Evolutionary conservation across 2,329 filamentous ascomycete species (phyloP).

Genomic region (Penicillium glabrum): DNA sequence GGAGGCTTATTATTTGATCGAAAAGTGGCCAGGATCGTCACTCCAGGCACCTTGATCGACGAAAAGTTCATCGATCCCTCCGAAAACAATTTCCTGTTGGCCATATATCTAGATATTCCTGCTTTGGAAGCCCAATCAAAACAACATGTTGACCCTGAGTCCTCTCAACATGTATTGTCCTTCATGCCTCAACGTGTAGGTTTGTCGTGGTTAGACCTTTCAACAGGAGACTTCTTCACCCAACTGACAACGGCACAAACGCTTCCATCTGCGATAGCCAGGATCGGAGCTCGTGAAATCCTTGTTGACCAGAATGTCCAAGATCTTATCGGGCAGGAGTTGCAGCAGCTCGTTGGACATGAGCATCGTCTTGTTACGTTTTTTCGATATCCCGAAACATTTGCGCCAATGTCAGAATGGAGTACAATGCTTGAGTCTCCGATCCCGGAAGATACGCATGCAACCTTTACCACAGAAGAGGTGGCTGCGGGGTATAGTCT

Average conservation of each 20-base stretch:
- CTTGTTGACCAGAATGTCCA: slow-evolving; percentile 69
- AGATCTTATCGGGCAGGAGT: slow-evolving; percentile 57
- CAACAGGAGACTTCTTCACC: slow-evolving; percentile 91
- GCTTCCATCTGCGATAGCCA: slow-evolving; percentile 76
- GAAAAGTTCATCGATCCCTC: slow-evolving; percentile 96
- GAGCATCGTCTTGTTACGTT: slow-evolving; percentile 77
- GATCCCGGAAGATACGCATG: slow-evolving; percentile 54
- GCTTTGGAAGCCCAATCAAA: slow-evolving; percentile 20
- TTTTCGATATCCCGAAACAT: slow-evolving; percentile 50
- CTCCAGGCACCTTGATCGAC: slow-evolving; percentile 92
- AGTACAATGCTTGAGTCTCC: slow-evolving; percentile 72
- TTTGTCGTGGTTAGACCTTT: slow-evolving; percentile 90
- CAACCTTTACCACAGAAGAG: slow-evolving; percentile 67
- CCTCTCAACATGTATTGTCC: slow-evolving; percentile 30
- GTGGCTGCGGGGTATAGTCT: slow-evolving; percentile 74
- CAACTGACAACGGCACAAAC: slow-evolving; percentile 70
- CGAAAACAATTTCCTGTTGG: slow-evolving; percentile 88
- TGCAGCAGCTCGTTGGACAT: slow-evolving; percentile 69
- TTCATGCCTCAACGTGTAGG: slow-evolving; percentile 58
- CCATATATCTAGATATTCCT: slow-evolving; percentile 61
- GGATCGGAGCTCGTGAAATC: slow-evolving; percentile 81
- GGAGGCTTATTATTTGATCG: slow-evolving; percentile 83
- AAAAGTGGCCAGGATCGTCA: slow-evolving; percentile 81
- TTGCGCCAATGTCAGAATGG: slow-evolving; percentile 65
- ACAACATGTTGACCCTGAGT: slow-evolving; percentile 17